Evolutionary conservation across 768 basidiomycete species (phyloP).

Genomic region (Hypsizygus marmoreus): DNA sequence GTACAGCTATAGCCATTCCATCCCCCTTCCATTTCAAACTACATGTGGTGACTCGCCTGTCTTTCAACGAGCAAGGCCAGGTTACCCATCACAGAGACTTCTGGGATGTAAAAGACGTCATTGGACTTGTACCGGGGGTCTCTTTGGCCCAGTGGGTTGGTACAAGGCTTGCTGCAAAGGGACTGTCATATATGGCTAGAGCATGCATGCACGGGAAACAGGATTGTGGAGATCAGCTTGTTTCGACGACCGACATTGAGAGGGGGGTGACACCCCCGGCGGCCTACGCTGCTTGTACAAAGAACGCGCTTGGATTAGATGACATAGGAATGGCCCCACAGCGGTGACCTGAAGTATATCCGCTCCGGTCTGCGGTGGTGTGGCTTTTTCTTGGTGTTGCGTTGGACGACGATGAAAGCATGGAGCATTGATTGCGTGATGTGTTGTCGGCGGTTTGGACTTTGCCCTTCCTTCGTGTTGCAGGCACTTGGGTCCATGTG

Average conservation of each 20-base stretch:
- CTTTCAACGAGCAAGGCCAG: constrained; percentile 81
- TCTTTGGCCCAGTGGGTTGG: constrained; percentile 69
- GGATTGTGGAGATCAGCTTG: constrained; percentile 6
- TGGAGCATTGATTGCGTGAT: constrained; percentile 16
- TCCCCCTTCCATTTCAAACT: constrained; percentile 77
- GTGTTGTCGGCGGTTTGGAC: constrained; percentile 15
- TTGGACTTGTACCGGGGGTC: constrained; percentile 72
- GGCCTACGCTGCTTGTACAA: constrained; percentile 15
- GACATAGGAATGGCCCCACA: constrained; percentile 12
- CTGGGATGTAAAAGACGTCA: constrained; percentile 79
- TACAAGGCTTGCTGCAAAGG: constrained; percentile 59
- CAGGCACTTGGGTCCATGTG: constrained; percentile 5
- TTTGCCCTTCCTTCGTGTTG: neutral
- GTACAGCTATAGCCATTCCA: constrained; percentile 57
- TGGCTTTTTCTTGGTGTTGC: no score
- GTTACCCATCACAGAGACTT: constrained; percentile 80
- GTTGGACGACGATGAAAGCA: constrained; percentile 9
- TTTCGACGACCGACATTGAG: constrained; percentile 18
- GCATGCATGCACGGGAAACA: constrained; percentile 29
- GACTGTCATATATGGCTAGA: constrained; percentile 47
- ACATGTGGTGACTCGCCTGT: constrained; percentile 68
- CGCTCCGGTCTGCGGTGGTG: no score
- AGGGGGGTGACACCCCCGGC: constrained; percentile 17
- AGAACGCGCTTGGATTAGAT: constrained; percentile 25
- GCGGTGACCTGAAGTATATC: constrained; percentile 12